These are phyloP conservation scores for Trypanosoma avium DNA, from an alignment of 208 protist genomes.

Conservation along the genomic window DNA sequence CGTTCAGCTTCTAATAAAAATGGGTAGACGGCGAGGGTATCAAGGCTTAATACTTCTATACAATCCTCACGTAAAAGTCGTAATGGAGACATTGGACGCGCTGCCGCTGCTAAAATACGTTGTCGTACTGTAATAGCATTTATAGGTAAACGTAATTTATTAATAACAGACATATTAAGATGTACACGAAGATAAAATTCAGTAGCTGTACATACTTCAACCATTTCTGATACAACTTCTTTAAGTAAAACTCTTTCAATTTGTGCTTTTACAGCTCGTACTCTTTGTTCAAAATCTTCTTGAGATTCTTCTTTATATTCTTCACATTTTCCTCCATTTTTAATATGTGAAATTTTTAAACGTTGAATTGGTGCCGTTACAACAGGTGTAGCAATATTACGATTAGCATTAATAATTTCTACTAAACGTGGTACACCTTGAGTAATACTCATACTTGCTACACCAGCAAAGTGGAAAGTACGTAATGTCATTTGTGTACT, in stretches of 20 bases:
- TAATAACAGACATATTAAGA: conserved; percentile 93
- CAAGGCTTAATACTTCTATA: conserved; percentile 62
- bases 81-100: conserved; percentile 79
- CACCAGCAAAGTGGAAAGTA: conserved; percentile 99
- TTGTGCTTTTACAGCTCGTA: conserved; percentile 87
- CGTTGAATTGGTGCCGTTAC: conserved; percentile 86
- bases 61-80: conserved; percentile 86
- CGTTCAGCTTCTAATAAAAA: conserved; percentile 43
- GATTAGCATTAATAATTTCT: conserved; percentile 99
- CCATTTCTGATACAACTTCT: conserved; percentile 85
- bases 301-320: conserved; percentile 3
- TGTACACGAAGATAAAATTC: conserved; percentile 92
- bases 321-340: not conserved
- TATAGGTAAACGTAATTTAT: conserved; percentile 92
- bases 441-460: conserved; percentile 99
- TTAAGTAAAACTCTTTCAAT: conserved; percentile 92
- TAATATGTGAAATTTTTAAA: conserved; percentile 7
- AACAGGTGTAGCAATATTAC: conserved; percentile 98
- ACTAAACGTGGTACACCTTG: conserved; percentile 97
- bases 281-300: conserved; percentile 38
- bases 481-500: conserved; percentile 99
- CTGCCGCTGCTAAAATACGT: conserved; percentile 72
- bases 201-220: conserved; percentile 79
- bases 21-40: conserved; percentile 72
- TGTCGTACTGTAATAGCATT: conserved; percentile 71